Base-by-base conservation (phyloP, 345 rosid species). In the Eucalyptus brandiana region DNA sequence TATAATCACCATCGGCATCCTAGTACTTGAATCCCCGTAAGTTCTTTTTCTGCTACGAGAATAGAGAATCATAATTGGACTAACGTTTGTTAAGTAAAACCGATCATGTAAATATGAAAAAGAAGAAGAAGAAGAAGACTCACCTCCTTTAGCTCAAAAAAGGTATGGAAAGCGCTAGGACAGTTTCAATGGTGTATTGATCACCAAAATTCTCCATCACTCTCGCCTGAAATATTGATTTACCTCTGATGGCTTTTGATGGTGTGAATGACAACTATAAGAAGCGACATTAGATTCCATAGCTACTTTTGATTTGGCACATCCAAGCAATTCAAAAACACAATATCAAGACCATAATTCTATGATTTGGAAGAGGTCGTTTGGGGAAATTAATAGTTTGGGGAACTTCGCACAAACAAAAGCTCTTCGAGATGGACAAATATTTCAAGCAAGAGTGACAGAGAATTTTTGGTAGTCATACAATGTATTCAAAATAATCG, bases 171-270 rank as follows among this genome's bases (percentile, higher is more conserved):
- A 42, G 94, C 50, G 87, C 87, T 89, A 47, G 94, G 88, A 92
- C 86, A 60, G 99, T 96, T 92, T 98, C 98, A 62, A 94, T 92
- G 85, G 95, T 93, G 93, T 93, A 95, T 87, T 96, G 97, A 92
- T 92, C 93, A 47, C 94, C 93, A 87, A 93, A 94, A 90, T 93
- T 94, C 94, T 97, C 95, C 17, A 95, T 95, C 92, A 96, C 93
- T 90, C 90, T 95, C 34, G 96, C 98, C 81, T 96, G 95, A 93
- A 98, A 98, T 89, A 90, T 90, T 93, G 91, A 95, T 94, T 95
- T 97, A 87, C 96, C 99, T 91, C 92, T 91, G 88, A 87, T 89
- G 89, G 88, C 89, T 47, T 94, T 91, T 40, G 91, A 69, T 86
- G 89, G 90, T 88, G 90, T 93, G 86, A 93, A 87, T 89, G 88